A percentile compares a stretch with the other conserved stretches of the same genome.
Evolutionary conservation across 78 protist species (phyloP).

Genomic region (Guillardia theta): DNA sequence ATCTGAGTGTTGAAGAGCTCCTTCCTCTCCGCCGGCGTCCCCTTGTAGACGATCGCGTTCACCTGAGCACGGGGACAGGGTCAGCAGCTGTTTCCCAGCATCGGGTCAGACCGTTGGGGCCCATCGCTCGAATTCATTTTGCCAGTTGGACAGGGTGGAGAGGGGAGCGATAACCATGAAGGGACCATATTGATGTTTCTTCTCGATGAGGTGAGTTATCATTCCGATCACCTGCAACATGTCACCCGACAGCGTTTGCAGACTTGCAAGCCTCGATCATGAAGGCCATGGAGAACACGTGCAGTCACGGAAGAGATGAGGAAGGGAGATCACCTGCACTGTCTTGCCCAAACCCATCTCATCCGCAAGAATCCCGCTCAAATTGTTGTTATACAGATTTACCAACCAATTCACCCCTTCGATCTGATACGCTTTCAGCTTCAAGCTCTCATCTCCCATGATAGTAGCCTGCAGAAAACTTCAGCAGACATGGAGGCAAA

Average conservation of each 20-base stretch:
- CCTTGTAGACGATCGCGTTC: conserved; percentile 29
- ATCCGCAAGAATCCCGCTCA: conserved; percentile 96
- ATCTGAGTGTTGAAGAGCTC: not conserved
- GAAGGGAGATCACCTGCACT: conserved; percentile 81
- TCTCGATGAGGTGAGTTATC: conserved; percentile 36
- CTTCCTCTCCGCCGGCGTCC: conserved; percentile 40
- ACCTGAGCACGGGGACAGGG: not conserved
- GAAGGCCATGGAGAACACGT: not conserved
- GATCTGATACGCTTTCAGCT: not conserved
- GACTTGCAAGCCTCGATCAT: not conserved
- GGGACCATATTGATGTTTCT: conserved; percentile 39
- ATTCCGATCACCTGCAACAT: not conserved
- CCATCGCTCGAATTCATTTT: conserved; percentile 18
- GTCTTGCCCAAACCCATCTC: conserved; percentile 99
- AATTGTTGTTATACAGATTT: conserved; percentile 77
- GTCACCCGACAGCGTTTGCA: not conserved
- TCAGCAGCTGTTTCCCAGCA: not conserved
- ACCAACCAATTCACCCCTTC: conserved; percentile 92
- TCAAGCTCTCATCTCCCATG: not conserved
- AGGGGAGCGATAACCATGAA: conserved; percentile 51
- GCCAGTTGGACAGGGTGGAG: conserved; percentile 55
- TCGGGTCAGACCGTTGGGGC: not conserved
- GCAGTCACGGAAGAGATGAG: conserved; percentile 34
- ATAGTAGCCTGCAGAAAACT: too few relatives aligned
- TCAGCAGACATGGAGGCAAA: too few relatives aligned